Percentiles rank a stretch among this genome's conserved stretches.
Conservation (phyloP, 495 filamentous ascomycete species). For the Extremus antarcticus region DNA sequence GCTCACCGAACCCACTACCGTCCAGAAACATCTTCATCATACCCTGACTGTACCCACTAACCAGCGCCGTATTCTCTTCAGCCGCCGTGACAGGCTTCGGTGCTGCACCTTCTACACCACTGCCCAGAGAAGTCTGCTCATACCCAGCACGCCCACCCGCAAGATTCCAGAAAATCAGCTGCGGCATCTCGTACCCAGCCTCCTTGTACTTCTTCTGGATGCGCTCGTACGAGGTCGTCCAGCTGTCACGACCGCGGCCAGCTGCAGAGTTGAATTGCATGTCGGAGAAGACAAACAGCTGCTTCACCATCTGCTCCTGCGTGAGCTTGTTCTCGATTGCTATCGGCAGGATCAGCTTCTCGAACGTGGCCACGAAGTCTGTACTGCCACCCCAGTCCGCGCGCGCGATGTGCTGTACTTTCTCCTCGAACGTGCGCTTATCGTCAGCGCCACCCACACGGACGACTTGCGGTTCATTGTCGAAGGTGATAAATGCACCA, state of each 20-base stretch:
- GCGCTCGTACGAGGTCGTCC: slow-evolving; percentile 32
- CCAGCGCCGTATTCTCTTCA: slow-evolving; percentile 30
- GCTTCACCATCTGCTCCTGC: slow-evolving; percentile 39
- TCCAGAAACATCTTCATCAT: slow-evolving; percentile 41
- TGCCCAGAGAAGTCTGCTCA: neutral
- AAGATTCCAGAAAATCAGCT: slow-evolving; percentile 42
- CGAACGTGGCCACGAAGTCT: slow-evolving; percentile 38
- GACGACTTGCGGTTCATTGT: slow-evolving; percentile 22
- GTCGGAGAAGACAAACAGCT: slow-evolving; percentile 39
- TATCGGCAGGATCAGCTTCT: slow-evolving; percentile 35
- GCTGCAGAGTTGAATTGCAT: slow-evolving; percentile 38
- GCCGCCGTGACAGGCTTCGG: slow-evolving; percentile 35
- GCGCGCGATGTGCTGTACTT: slow-evolving; percentile 19
- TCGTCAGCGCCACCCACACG: slow-evolving; percentile 25
- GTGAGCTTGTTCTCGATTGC: slow-evolving; percentile 31
- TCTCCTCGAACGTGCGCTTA: slow-evolving; percentile 24
- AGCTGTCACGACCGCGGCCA: slow-evolving; percentile 3
- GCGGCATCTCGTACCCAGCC: slow-evolving; percentile 39
- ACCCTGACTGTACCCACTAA: slow-evolving; percentile 38
- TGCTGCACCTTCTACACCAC: slow-evolving; percentile 7
- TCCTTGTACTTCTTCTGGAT: slow-evolving; percentile 30
- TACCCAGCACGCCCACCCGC: slow-evolving; percentile 29
- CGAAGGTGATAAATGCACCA: slow-evolving; percentile 39
- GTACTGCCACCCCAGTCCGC: slow-evolving; percentile 31
- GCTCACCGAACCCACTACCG: slow-evolving; percentile 30